Evolutionary conservation across 2,329 filamentous ascomycete genomes (phyloP).

Genomic region (Daldinia eschscholtzii): DNA sequence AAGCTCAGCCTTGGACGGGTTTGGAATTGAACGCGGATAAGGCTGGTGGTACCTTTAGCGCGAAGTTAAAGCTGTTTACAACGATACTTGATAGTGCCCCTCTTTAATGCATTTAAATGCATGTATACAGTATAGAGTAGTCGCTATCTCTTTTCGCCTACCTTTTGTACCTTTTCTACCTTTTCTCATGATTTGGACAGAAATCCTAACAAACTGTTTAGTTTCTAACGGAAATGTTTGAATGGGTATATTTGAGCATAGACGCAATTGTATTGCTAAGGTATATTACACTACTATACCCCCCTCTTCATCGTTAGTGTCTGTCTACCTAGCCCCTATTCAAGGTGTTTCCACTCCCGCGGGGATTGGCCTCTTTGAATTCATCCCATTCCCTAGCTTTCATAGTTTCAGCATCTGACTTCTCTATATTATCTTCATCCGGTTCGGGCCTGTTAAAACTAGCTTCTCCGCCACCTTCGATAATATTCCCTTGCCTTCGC

Average conservation of each 20-base stretch:
- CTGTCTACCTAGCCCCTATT: slow-evolving; percentile 71
- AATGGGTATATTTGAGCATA: background rate
- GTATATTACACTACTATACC: background rate
- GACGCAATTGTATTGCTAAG: background rate
- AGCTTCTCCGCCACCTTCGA: slow-evolving; percentile 88
- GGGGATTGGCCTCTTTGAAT: slow-evolving; percentile 89
- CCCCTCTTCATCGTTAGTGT: background rate
- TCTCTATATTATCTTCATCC: slow-evolving; percentile 92
- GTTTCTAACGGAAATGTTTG: background rate
- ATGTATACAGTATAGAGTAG: background rate
- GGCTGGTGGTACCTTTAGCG: slow-evolving; percentile 14
- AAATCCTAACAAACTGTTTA: background rate
- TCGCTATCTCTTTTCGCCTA: background rate
- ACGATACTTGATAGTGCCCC: background rate
- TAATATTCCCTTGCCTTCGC: slow-evolving; percentile 83
- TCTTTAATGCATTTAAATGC: background rate
- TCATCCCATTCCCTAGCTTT: slow-evolving; percentile 98
- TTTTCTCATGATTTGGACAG: background rate
- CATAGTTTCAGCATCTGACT: slow-evolving; percentile 88
- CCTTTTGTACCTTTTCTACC: background rate
- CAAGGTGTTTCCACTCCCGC: slow-evolving; percentile 83
- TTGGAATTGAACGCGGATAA: slow-evolving; percentile 18
- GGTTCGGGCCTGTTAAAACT: slow-evolving; percentile 76
- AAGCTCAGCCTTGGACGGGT: slow-evolving; percentile 25
- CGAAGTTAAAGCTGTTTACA: background rate